Percentiles rank a stretch among this genome's conserved stretches.
These are phyloP conservation scores for Lentinus brumalis DNA, from an alignment of 768 basidiomycete species.

Conservation along the genomic window DNA sequence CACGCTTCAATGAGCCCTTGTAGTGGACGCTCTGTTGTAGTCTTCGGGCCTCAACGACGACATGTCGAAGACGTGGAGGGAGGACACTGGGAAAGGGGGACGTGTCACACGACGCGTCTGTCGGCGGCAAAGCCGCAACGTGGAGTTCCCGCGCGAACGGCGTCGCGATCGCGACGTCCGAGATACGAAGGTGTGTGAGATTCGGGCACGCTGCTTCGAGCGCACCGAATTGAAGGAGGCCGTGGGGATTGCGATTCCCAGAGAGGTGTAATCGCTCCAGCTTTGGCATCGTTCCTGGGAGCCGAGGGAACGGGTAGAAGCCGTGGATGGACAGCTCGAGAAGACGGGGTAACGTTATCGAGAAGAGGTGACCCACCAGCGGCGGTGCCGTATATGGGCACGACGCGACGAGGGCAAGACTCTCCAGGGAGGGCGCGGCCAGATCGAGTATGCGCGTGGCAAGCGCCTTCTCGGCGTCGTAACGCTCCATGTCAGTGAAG, in stretches of 20 bases:
- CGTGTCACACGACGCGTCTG: neutral
- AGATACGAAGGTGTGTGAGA: constrained; percentile 42
- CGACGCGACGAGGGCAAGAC: constrained; percentile 39
- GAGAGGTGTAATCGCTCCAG: constrained; percentile 46
- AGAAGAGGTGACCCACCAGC: constrained; percentile 46
- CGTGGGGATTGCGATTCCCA: constrained; percentile 54
- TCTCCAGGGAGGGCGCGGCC: constrained; percentile 44
- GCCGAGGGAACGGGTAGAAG: constrained; percentile 51
- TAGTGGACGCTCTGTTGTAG: neutral
- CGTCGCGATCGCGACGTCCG: constrained; percentile 44
- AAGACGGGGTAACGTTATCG: constrained; percentile 42
- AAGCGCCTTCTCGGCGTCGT: constrained; percentile 17
- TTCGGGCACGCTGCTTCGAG: constrained; percentile 43
- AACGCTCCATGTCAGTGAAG: constrained; percentile 15
- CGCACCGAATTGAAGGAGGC: constrained; percentile 41
- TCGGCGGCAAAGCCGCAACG: constrained; percentile 25
- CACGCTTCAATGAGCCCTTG: constrained; percentile 1
- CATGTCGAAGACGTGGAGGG: constrained; percentile 4
- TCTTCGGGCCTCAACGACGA: constrained; percentile 8
- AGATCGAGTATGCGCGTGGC: constrained; percentile 39
- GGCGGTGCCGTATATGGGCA: constrained; percentile 40
- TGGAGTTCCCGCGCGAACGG: constrained; percentile 44
- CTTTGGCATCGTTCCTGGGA: constrained; percentile 33
- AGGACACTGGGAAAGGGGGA: neutral
- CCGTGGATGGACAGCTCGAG: constrained; percentile 46